Conservation (phyloP, 352 stramenopile species). For the Pythium aquatile region DNA sequence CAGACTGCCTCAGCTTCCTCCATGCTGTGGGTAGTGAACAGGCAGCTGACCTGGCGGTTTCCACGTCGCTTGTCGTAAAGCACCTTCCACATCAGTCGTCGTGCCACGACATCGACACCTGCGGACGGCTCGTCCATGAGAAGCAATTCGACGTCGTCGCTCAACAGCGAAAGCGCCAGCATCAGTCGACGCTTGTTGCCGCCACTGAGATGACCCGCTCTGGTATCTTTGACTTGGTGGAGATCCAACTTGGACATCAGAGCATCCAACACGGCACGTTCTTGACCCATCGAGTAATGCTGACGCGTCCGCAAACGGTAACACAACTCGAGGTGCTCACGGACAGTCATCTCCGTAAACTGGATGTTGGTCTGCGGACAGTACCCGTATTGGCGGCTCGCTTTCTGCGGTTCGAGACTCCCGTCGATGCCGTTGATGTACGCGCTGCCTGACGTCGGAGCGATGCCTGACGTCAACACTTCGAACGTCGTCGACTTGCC, state of each 20-base stretch:
- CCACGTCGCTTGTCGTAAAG: slow-evolving; percentile 58
- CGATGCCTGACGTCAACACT: slow-evolving; percentile 92
- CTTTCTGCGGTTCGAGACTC: slow-evolving; percentile 47
- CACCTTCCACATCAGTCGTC: slow-evolving; percentile 78
- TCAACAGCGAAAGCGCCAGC: slow-evolving; percentile 70
- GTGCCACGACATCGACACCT: slow-evolving; percentile 76
- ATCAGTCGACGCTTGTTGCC: slow-evolving; percentile 83
- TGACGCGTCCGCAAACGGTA: slow-evolving; percentile 48
- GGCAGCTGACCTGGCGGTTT: slow-evolving; percentile 48
- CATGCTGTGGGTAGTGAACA: slow-evolving; percentile 88
- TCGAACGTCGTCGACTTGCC: slow-evolving; percentile 98
- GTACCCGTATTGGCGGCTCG: slow-evolving; percentile 68
- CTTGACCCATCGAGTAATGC: slow-evolving; percentile 22
- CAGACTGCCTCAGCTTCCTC: slow-evolving; percentile 83
- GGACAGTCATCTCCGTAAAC: slow-evolving; percentile 67
- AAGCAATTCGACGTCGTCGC: slow-evolving; percentile 60
- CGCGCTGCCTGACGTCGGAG: slow-evolving; percentile 62
- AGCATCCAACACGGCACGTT: slow-evolving; percentile 35
- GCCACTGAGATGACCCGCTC: slow-evolving; percentile 64
- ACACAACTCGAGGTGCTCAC: slow-evolving; percentile 77
- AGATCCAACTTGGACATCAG: slow-evolving; percentile 60
- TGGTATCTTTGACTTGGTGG: slow-evolving; percentile 55
- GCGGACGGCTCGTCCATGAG: slow-evolving; percentile 82
- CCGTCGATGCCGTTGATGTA: slow-evolving; percentile 61
- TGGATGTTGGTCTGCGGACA: slow-evolving; percentile 79